Percentiles rank a stretch among this genome's conserved stretches.
Conservation (phyloP, 140 eudicot genomes). For the Erigeron philadelphicus region DNA sequence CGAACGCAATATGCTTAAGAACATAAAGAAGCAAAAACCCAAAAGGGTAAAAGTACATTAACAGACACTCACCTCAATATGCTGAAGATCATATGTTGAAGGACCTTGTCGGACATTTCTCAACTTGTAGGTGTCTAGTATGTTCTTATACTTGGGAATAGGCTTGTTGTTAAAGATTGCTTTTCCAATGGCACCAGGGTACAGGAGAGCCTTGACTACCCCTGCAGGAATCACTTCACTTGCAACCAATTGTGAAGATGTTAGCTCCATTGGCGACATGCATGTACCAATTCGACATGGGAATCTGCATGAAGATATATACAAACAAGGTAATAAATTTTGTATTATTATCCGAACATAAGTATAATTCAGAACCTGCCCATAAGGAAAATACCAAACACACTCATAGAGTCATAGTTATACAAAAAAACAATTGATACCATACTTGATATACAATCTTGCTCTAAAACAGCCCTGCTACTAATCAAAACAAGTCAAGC, state of each 20-base stretch:
- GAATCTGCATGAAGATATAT: slow-evolving; percentile 38
- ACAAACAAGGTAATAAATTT: neutral
- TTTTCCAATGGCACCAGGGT: slow-evolving; percentile 62
- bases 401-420: neutral
- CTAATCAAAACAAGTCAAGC: neutral
- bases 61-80: slow-evolving; percentile 55
- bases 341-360: too few species aligned
- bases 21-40: neutral
- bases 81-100: slow-evolving; percentile 43
- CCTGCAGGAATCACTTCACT: slow-evolving; percentile 48
- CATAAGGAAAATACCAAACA: neutral
- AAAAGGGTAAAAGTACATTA: neutral
- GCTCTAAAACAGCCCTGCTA: too few species aligned
- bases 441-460: neutral
- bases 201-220: slow-evolving; percentile 50
- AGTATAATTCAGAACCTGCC: neutral
- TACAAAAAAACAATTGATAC: neutral
- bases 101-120: slow-evolving; percentile 23
- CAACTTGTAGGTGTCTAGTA: slow-evolving; percentile 38
- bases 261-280: slow-evolving; percentile 58
- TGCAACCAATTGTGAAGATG: slow-evolving; percentile 51
- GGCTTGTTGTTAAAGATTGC: slow-evolving; percentile 35
- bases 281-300: slow-evolving; percentile 75
- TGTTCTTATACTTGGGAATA: slow-evolving; percentile 42
- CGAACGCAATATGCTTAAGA: neutral